Percentiles rank a stretch among this genome's conserved stretches.
phyloP scores from a whole-genome alignment of 768 basidiomycete genomes.

The Exsudoporus frostii region DNA sequence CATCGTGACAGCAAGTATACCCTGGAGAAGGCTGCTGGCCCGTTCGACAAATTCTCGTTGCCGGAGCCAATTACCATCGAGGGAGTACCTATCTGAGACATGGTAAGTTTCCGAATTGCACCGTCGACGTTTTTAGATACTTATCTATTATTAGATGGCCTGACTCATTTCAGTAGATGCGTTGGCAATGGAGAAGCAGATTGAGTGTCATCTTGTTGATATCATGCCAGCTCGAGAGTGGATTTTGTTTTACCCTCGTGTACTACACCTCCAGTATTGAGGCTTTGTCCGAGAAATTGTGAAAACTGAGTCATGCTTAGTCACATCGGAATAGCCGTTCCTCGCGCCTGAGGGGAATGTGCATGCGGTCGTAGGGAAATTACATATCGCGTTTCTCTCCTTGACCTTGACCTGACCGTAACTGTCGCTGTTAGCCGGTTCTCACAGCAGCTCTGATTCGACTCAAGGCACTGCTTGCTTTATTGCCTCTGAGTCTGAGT shows the following conservation, averaged over 20 bases:
- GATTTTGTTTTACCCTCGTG: background rate
- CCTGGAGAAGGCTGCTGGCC: conserved; percentile 53
- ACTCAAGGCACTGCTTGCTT: background rate
- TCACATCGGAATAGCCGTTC: conserved; percentile 10
- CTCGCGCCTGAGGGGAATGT: background rate
- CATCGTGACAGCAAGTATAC: conserved; percentile 29
- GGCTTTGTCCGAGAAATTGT: too few species aligned
- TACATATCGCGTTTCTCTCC: conserved; percentile 2
- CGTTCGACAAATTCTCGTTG: conserved; percentile 40
- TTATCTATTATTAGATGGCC: conserved; percentile 1
- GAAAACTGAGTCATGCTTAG: conserved; percentile 21
- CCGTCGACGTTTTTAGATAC: background rate
- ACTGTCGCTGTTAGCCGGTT: conserved; percentile 3
- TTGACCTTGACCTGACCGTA: conserved; percentile 6
- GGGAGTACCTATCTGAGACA: conserved; percentile 12
- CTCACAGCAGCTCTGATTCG: conserved; percentile 15
- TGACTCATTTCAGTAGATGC: background rate
- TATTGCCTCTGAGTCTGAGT: background rate
- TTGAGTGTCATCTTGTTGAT: background rate
- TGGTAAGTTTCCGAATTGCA: background rate
- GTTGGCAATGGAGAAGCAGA: background rate
- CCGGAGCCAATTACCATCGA: conserved; percentile 26
- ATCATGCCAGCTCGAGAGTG: background rate
- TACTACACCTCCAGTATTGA: background rate
- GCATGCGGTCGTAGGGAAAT: background rate